phyloP scores from a whole-genome alignment of 1,284 basidiomycete genomes.

The Sanghuangporus sanghuang region DNA sequence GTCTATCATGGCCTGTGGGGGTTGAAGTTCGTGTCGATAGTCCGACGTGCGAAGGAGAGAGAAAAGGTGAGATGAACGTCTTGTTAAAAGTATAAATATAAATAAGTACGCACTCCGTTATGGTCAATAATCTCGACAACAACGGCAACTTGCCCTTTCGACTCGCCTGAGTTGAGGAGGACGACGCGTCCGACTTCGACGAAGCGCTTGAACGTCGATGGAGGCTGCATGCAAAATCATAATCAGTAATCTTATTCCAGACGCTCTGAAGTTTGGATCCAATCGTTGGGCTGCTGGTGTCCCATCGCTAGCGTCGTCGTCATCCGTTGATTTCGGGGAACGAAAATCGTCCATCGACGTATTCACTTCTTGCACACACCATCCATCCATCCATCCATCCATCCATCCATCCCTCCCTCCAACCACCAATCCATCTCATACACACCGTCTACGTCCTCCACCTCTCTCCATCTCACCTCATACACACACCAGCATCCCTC shows the following conservation, averaged over 20 bases:
- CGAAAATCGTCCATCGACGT: too few relatives aligned
- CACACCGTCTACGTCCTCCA: too few relatives aligned
- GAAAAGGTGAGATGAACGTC: not conserved
- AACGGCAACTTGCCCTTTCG: constrained; percentile 87
- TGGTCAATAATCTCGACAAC: constrained; percentile 99
- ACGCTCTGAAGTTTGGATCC: not conserved
- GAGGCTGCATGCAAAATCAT: not conserved
- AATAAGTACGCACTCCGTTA: constrained; percentile 77
- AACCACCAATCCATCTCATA: too few relatives aligned
- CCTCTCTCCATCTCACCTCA: too few relatives aligned
- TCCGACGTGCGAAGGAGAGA: not conserved
- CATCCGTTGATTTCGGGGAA: too few relatives aligned
- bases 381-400: too few relatives aligned
- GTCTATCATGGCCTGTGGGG: constrained; percentile 84
- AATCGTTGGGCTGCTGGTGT: too few relatives aligned
- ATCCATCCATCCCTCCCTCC: too few relatives aligned
- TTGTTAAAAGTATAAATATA: not conserved
- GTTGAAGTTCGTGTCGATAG: not conserved
- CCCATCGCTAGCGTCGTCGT: too few relatives aligned
- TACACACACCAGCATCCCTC: too few relatives aligned
- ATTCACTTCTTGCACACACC: too few relatives aligned
- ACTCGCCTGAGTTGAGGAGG: constrained; percentile 88
- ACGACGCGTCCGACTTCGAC: constrained; percentile 98
- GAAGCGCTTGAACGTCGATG: constrained; percentile 77
- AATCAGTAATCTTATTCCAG: not conserved